Evolutionary conservation across 768 basidiomycete species (phyloP), one percentile per base, ranked within the genome.

Genomic region (Terana coerulea): DNA sequence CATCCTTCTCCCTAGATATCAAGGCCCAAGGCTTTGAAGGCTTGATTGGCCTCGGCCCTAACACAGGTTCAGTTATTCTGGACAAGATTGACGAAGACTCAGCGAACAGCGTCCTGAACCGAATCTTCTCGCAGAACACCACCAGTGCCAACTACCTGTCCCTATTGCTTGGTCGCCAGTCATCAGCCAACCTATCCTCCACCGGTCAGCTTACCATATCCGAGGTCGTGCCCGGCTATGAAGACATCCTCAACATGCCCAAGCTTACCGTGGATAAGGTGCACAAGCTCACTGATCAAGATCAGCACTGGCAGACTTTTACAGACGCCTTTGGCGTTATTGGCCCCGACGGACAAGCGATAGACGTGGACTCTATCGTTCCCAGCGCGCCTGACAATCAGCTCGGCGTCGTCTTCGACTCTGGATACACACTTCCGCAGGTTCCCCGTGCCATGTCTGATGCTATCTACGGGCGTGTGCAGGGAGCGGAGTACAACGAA

Each of bases 291-390:
- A 69, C 85, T 26, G 65, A 79, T 62, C 71, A 75, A 62, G 85
- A 89, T 60, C 89, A 91, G 68, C 89, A 91, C 65, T 91, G 88
- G 88, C 87, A 89, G 59, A 73, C 81, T 11, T 65, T 84, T 49
- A 83, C 84, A 0, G 86, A 91, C 68, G 75, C 77, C 56, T 67
- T 71, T 39, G 87, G 84, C 22, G 79, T 91, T 41, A 83, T 86
- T 56, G 89, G 89, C 6, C 89, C 89, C 0, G 88, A 90, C 60
- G 87, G 88, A 21, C 69, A 77, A 21, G 66, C 78, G 10, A 83
- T 91, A 53, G 55, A 70, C 21, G 67, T 81, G 49, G 67, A 78
- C 12, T 87, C 87, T 4, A 83, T 87, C 53, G 88, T 87, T 1
- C 84, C 84, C 7, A 76, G 74, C 52, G 84, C 84, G 15, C 85